Evolutionary conservation across 768 basidiomycete species (phyloP).

Genomic region (Leucocoprinus sp.): DNA sequence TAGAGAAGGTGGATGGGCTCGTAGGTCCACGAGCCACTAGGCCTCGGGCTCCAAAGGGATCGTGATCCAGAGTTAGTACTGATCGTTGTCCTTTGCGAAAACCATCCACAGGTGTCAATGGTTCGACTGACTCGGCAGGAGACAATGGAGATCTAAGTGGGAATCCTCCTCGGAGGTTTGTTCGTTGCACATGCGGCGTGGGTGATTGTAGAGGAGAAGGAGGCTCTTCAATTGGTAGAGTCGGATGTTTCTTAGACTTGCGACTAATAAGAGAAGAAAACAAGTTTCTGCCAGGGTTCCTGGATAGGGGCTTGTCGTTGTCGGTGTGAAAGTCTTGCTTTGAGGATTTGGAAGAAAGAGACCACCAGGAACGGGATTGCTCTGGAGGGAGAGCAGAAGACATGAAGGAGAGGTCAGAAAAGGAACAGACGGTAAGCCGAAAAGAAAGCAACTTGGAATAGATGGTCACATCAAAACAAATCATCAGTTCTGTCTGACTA

Average conservation of each 20-base stretch:
- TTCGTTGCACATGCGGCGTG: conserved; percentile 13
- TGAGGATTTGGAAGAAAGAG: conserved; percentile 26
- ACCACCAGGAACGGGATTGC: conserved; percentile 38
- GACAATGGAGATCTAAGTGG: conserved; percentile 49
- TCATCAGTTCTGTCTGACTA: not conserved
- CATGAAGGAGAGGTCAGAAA: conserved; percentile 22
- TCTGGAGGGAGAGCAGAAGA: conserved; percentile 25
- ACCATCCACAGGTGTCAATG: conserved; percentile 46
- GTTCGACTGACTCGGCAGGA: conserved; percentile 44
- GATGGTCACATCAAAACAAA: conserved; percentile 7
- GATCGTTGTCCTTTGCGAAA: conserved; percentile 37
- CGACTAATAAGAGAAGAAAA: conserved; percentile 56
- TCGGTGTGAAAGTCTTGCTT: conserved; percentile 23
- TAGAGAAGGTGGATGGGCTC: conserved; percentile 43
- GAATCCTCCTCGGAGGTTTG: conserved; percentile 28
- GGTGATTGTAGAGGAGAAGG: conserved; percentile 20
- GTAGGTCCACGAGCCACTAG: conserved; percentile 33
- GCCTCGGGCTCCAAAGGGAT: conserved; percentile 53
- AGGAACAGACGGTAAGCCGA: conserved; percentile 12
- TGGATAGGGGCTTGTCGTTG: conserved; percentile 21
- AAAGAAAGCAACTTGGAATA: conserved; percentile 8
- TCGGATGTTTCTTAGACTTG: conserved; percentile 51
- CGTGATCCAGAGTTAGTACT: conserved; percentile 51
- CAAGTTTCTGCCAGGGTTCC: conserved; percentile 25
- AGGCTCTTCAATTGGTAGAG: conserved; percentile 45